Evolutionary conservation across 2,329 filamentous ascomycete genomes (phyloP).

Genomic region (Leptographium procerum): DNA sequence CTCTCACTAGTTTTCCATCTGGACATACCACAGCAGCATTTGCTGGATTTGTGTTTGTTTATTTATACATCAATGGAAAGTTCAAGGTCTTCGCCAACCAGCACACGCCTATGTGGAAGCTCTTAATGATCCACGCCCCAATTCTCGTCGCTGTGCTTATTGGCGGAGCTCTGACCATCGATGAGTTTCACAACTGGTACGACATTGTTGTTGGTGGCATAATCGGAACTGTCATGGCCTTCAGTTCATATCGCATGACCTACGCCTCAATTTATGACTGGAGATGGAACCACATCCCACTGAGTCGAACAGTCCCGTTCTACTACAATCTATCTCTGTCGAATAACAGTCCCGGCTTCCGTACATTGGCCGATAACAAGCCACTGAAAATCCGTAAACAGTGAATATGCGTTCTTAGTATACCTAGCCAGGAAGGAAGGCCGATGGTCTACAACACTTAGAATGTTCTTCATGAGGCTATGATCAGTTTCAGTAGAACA

Average conservation of each 20-base stretch:
- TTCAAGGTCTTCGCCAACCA: conserved; percentile 65
- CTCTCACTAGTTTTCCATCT: conserved; percentile 59
- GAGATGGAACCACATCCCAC: conserved; percentile 55
- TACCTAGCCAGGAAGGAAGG: neutral
- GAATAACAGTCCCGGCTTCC: neutral
- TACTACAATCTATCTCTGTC: neutral
- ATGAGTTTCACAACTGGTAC: conserved; percentile 68
- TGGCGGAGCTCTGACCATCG: conserved; percentile 57
- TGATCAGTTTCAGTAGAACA: no score
- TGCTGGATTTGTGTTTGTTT: conserved; percentile 58
- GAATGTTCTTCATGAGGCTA: no score
- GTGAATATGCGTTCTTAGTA: neutral
- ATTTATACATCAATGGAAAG: conserved; percentile 67
- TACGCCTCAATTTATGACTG: conserved; percentile 62
- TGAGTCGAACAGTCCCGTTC: conserved; percentile 30
- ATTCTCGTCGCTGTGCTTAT: conserved; percentile 58
- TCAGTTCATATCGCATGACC: conserved; percentile 52
- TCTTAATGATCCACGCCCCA: conserved; percentile 52
- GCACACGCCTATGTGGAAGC: conserved; percentile 64
- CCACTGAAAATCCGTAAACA: neutral
- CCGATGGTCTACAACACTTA: neutral
- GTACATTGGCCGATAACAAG: neutral
- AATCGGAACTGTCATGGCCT: conserved; percentile 52
- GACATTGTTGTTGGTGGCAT: conserved; percentile 52
- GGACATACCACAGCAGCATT: conserved; percentile 67